Base-by-base conservation (phyloP, 768 basidiomycete genomes). In the Tulasnella sp. region DNA sequence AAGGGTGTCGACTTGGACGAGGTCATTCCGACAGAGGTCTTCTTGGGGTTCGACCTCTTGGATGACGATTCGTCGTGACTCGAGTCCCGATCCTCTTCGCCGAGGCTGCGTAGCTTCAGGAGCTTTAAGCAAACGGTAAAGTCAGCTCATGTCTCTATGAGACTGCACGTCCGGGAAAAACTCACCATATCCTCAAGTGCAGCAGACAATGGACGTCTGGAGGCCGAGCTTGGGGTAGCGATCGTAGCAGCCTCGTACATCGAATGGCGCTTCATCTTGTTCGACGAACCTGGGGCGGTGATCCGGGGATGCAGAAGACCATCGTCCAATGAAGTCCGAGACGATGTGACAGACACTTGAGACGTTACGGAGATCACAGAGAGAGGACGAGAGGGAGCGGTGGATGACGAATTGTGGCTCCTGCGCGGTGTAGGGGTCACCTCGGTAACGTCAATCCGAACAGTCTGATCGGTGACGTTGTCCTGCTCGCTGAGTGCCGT, bases 121-220 rank as follows among this genome's bases (percentile, higher is more conserved):
- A 72, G 71, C 71, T 72, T n/a, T 15, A n/a, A 19, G 6, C 2
- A 49, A n/a, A 8, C 14, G 15, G 1, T 7, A 15, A 64, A 1
- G 12, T 64, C 4, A 64, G 58, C 7, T 25, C 11, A 64, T 15
- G n/a, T 12, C 31, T 25, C 4, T 12, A 29, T 31, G 12, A 1
- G 29, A 8, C 0, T 0, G 19, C 14, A 15, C 29, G 12, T 7
- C 14, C 31, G 25, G 73, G 15, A 38, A 31, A 36, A 9, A 74
- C 42, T 36, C 29, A 76, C 68, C 75, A 76, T 76, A 69, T 76
- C 75, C 15, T 76, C 75, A 58, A 76, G 42, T 14, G 75, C 75
- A 45, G 67, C 75, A 40, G 67, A 68, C 37, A 76, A 49, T 31
- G 58, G 75, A 22, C 67, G 36, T 1, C 73, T 22, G n/a, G 40